Base-by-base conservation (phyloP, 257 asterid genomes). In the Salvia rosmarinus region DNA sequence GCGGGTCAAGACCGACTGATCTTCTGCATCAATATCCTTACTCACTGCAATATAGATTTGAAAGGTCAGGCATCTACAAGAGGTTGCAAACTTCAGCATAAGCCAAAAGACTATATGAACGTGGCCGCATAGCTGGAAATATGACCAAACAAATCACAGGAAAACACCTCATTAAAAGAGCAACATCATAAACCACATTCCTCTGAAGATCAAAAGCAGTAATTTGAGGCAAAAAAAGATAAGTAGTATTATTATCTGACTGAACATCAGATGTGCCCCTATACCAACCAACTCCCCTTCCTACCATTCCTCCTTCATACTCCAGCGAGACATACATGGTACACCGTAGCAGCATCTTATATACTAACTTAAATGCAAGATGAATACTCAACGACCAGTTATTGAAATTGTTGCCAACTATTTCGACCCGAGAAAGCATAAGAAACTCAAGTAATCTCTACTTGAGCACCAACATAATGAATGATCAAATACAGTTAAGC, bases 1-100 rank as follows among this genome's bases (percentile, higher is more conserved):
- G 30, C 91, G 88, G 34, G 91, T 85, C 78, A 90, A 79, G 73
- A 83, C 81, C 20, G 98, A 86, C 72, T 90, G 96, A 52, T 86
- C 80, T 78, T 88, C 95, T 34, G 77, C 79, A 81, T 81, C 96
- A 35, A 90, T 75, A 57, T 90, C 92, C 80, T 82, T 78, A 64
- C 88, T 81, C 67, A 92, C 98, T 92, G 88, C 79, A 79, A 13
- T 42, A 59, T 11, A 63, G 61, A 51, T 23, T 25, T 17, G 56
- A 30, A 62, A 39, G 25, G 9, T 66, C 49, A 77, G 66, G 56
- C 51, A 70, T 32, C 40, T 23, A 12, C 9, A 34, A n/a, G 32
- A 57, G 44, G 28, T 12, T 9, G 16, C 16, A 35, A 44, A 46
- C 17, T 55, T 52, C 20, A 12, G 25, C 14, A 51, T 19, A 60